phyloP scores from a whole-genome alignment of 2,329 filamentous ascomycete species.

The Botrytis medusae region DNA sequence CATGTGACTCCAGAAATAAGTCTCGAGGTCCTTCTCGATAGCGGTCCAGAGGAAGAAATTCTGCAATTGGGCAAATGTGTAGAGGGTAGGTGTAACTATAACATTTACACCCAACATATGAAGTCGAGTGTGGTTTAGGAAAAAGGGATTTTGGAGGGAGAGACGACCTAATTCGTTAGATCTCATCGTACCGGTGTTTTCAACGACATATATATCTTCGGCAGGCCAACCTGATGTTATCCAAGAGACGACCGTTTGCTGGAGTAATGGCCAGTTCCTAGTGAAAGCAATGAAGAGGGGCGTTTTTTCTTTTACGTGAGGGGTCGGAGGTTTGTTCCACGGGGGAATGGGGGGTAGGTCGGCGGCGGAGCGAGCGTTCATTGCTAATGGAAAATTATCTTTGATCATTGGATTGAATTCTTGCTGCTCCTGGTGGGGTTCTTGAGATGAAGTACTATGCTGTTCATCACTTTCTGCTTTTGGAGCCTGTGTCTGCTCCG shows the following conservation, averaged over 20 bases:
- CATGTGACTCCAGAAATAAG: slow-evolving; percentile 57
- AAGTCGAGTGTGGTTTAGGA: slow-evolving; percentile 52
- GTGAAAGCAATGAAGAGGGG: slow-evolving; percentile 59
- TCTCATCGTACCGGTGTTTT: slow-evolving; percentile 58
- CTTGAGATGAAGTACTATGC: neutral
- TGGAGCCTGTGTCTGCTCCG: neutral
- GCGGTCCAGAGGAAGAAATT: slow-evolving; percentile 52
- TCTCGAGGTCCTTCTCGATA: slow-evolving; percentile 45
- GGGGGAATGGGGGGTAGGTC: slow-evolving; percentile 45
- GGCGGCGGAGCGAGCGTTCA: slow-evolving; percentile 27
- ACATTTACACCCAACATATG: slow-evolving; percentile 52
- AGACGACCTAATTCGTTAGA: slow-evolving; percentile 50
- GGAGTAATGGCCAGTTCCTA: slow-evolving; percentile 52
- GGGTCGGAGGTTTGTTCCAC: slow-evolving; percentile 46
- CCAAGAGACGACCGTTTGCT: slow-evolving; percentile 56
- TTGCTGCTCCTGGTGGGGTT: neutral
- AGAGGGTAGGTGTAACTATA: slow-evolving; percentile 50
- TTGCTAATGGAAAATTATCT: slow-evolving; percentile 35
- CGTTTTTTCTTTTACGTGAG: slow-evolving; percentile 45
- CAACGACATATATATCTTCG: slow-evolving; percentile 55
- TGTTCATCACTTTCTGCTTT: neutral
- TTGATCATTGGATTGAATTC: slow-evolving; percentile 5
- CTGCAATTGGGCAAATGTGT: slow-evolving; percentile 55
- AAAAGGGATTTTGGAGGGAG: slow-evolving; percentile 54
- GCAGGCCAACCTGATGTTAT: slow-evolving; percentile 59